These are phyloP conservation scores for Xerocomus spinulosus DNA, from an alignment of 768 basidiomycete genomes.

Conservation along the genomic window DNA sequence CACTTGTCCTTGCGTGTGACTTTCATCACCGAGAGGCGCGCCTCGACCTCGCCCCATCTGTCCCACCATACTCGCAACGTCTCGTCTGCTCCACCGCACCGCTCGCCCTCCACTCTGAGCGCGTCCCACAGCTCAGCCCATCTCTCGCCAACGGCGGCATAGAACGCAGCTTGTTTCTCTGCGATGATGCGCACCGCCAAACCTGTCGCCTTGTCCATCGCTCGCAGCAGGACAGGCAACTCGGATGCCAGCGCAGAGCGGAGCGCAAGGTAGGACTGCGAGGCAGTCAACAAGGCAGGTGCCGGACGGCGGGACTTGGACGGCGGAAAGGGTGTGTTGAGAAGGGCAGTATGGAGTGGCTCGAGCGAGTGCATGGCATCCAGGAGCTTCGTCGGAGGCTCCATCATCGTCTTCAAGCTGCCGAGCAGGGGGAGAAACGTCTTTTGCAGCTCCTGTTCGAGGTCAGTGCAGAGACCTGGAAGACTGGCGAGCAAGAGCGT, in stretches of 20 bases:
- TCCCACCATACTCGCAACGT: slow-evolving; percentile 68
- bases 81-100: slow-evolving; percentile 62
- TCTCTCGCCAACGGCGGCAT: slow-evolving; percentile 51
- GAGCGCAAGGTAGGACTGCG: slow-evolving; percentile 72
- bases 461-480: slow-evolving; percentile 45
- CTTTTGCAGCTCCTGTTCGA: slow-evolving; percentile 51
- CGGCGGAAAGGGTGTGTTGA: slow-evolving; percentile 56
- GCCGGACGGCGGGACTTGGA: slow-evolving; percentile 59
- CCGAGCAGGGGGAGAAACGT: slow-evolving; percentile 55
- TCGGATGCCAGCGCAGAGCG: slow-evolving; percentile 68
- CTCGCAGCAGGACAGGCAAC: slow-evolving; percentile 57
- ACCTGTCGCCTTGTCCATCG: slow-evolving; percentile 58
- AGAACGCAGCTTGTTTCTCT: slow-evolving; percentile 56
- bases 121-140: slow-evolving; percentile 89
- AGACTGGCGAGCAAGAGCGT: slow-evolving; percentile 54
- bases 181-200: slow-evolving; percentile 50
- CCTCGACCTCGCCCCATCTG: slow-evolving; percentile 66
- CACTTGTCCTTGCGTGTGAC: slow-evolving; percentile 35
- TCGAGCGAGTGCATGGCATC: slow-evolving; percentile 70
- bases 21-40: slow-evolving; percentile 37
- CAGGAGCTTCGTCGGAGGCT: slow-evolving; percentile 60
- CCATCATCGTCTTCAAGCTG: slow-evolving; percentile 53
- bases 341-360: slow-evolving; percentile 64
- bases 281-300: slow-evolving; percentile 63
- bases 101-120: slow-evolving; percentile 64